A percentile compares a stretch with the other conserved stretches of the same genome.
phyloP scores from a whole-genome alignment of 2,329 filamentous ascomycete genomes.

The Trichoderma guizhouense region DNA sequence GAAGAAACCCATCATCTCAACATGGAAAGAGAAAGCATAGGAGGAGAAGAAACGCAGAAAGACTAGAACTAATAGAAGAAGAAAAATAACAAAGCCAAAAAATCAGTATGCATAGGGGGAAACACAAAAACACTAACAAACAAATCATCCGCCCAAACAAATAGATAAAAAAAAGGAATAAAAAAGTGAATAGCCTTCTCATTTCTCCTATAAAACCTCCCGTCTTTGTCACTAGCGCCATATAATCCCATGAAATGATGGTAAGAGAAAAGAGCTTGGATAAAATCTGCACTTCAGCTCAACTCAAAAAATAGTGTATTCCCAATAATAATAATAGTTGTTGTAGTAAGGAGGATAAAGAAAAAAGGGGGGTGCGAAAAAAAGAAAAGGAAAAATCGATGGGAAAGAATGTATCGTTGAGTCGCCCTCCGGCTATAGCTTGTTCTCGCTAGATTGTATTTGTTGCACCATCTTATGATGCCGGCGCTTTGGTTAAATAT shows the following conservation, averaged over 20 bases:
- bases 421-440: background rate
- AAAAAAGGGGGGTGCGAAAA: background rate
- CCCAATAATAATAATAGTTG: conserved; percentile 19
- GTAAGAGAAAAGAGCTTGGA: conserved; percentile 17
- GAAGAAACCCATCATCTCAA: conserved; percentile 3
- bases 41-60: background rate
- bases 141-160: background rate
- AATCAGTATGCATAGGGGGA: background rate
- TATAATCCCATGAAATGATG: conserved; percentile 25
- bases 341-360: background rate
- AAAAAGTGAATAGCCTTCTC: background rate
- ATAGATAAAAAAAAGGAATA: background rate
- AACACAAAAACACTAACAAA: background rate
- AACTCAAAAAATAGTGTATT: conserved; percentile 5
- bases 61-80: conserved; percentile 5
- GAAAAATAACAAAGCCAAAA: conserved; percentile 12
- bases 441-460: background rate
- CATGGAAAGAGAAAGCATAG: conserved; percentile 2
- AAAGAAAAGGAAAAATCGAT: background rate
- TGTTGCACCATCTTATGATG: background rate
- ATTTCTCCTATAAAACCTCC: conserved; percentile 18
- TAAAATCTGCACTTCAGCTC: background rate
- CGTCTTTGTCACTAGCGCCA: conserved; percentile 28
- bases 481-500: background rate
- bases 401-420: conserved; percentile 4